Evolutionary conservation across 1,284 basidiomycete genomes (phyloP), one percentile per base, ranked within the genome.

Genomic region (Puccinia triticina): DNA sequence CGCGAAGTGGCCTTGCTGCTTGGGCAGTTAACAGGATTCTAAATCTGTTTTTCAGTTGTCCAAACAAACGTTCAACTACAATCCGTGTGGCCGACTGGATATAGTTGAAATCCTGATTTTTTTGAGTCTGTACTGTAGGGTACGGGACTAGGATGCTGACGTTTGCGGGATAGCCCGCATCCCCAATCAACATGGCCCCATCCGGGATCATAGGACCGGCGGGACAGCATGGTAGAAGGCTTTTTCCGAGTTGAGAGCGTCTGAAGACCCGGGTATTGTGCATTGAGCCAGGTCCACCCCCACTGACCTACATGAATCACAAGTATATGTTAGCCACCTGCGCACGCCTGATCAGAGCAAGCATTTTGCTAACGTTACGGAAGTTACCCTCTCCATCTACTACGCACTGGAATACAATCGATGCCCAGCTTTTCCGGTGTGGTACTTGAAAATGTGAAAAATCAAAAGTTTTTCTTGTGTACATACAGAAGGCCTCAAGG

Each of bases 361-460:
- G n/a, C 14, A 26, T 5, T 32, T 14, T 18, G 43, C 66, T 14
- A 0, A 67, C 66, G 43, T 67, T 26, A 7, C 34, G 34, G 66
- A 67, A 67, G 23, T 67, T 67, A 18, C 66, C 66, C 11, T 67
- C 66, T 11, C 37, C 66, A 67, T 67, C 18, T 11, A 67, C 34
- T 16, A 67, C 34, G 34, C 66, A 67, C 43, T 67, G 66, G 66
- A 67, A 67, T 8, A 67, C 64, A 14, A 67, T 40, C 2, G 66
- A 67, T 12, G 66, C 12, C 66, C 66, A 67, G 21, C 18, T 46
- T 21, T 67, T 67, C 66, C 66, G 26, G 18, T 67, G n/a, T n/a
- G n/a, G n/a, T n/a, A n/a, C n/a, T n/a, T n/a, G n/a, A n/a, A n/a
- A n/a, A n/a, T n/a, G n/a, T n/a, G n/a, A n/a, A n/a, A n/a, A n/a